Percentiles rank a stretch among this genome's conserved stretches.
phyloP scores from a whole-genome alignment of 148 eudicot species.

The Rhododendron williamsianum region DNA sequence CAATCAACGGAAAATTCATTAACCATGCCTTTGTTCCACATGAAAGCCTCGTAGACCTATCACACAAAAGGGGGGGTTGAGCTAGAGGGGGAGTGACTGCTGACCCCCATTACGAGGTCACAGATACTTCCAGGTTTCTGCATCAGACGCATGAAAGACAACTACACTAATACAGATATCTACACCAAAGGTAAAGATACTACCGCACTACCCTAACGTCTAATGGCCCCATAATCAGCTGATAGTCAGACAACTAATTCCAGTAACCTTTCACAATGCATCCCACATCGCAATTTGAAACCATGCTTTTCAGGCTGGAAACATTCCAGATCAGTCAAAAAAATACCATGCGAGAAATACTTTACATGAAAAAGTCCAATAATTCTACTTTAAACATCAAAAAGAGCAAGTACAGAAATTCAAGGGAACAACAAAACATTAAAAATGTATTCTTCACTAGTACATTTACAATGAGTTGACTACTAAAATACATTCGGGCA shows the following conservation, averaged over 20 bases:
- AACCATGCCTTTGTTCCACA: background rate
- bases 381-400: background rate
- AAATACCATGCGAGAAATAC: background rate
- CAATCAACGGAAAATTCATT: background rate
- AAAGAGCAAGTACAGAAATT: background rate
- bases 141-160: background rate
- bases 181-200: background rate
- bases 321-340: background rate
- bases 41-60: background rate
- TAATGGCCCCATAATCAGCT: background rate
- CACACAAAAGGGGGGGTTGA: background rate
- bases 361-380: background rate
- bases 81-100: background rate
- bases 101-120: background rate
- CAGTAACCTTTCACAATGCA: background rate
- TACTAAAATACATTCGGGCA: background rate
- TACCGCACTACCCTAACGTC: background rate
- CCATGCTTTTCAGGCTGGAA: background rate
- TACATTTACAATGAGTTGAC: background rate
- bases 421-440: background rate
- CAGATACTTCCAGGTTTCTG: background rate
- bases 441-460: background rate
- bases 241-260: background rate
- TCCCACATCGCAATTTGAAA: background rate
- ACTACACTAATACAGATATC: background rate